Base-by-base conservation (phyloP, 768 basidiomycete genomes). In the Auriscalpium orientale region DNA sequence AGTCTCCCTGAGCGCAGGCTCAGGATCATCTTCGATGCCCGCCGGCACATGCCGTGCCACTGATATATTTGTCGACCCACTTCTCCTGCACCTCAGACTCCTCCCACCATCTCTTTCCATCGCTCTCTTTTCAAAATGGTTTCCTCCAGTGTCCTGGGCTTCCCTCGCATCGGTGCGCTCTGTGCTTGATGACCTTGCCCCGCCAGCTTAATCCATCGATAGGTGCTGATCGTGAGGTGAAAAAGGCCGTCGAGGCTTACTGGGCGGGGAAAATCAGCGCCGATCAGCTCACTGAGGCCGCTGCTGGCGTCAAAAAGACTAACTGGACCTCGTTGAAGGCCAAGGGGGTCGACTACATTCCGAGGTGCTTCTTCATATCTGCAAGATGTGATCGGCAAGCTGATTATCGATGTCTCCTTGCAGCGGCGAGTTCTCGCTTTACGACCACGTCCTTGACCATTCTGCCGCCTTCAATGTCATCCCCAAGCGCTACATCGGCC, bases 361-460 rank as follows among this genome's bases (percentile, higher is more conserved):
- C 95, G 53, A 95, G 93, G 95, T 95, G 60, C 55, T 81, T 34
- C 43, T 57, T 54, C 48, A 52, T 49, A 52, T 43, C 37, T 37
- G 57, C 62, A 62, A 56, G 63, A 46, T 55, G 53, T 56, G 46
- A 55, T 63, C 58, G 40, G 44, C 57, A 48, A 48, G 55, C 47
- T 58, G 18, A 59, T 53, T 35, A 54, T 51, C 54, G 33, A 58
- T 51, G 43, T n/a, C 6, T 44, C 44, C 40, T 38, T 62, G 49
- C 65, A 99, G 97, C 67, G 95, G 95, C 67, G 97, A 98, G 70
- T 99, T 99, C 74, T 89, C 97, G 36, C 84, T 99, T 59, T 99
- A 98, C 72, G 95, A 98, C 74, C 95, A 98, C 72, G 91, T 98
- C 70, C 85, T 98, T 66, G 95, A 98, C 76, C 93, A 95, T 76